Percentiles rank a stretch among this genome's conserved stretches.
These are phyloP conservation scores for Fonsecaea nubica DNA, from an alignment of 2,329 filamentous ascomycete genomes.

Conservation along the genomic window DNA sequence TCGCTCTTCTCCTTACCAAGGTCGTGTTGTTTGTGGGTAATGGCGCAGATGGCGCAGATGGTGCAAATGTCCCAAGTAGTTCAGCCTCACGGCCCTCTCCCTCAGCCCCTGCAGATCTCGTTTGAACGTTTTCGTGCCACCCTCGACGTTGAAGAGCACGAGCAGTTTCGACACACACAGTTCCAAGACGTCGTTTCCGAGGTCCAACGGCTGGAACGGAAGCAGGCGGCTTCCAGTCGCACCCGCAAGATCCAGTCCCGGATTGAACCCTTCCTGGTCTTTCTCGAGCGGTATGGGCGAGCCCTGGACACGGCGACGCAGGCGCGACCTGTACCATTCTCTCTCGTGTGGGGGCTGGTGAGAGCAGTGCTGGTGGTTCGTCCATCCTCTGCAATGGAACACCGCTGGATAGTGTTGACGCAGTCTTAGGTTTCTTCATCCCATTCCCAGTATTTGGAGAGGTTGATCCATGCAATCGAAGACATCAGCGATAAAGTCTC, in stretches of 20 bases:
- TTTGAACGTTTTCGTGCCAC: not conserved
- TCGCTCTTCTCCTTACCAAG: not conserved
- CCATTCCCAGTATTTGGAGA: slow-evolving; percentile 1
- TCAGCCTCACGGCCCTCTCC: not conserved
- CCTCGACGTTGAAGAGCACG: not conserved
- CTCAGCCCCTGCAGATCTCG: not conserved
- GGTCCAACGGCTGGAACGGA: not conserved
- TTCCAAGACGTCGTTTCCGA: not conserved
- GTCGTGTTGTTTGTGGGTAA: not conserved
- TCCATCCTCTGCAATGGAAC: not conserved
- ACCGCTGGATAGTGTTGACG: not conserved
- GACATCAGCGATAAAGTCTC: not conserved
- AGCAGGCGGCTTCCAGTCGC: not conserved
- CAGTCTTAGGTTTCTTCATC: not conserved
- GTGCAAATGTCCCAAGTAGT: not conserved
- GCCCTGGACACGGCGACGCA: not conserved
- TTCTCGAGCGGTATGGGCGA: not conserved
- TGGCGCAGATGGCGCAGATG: not conserved
- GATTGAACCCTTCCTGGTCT: not conserved
- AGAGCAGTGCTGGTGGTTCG: not conserved
- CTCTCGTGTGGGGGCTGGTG: not conserved
- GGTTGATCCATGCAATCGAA: not conserved
- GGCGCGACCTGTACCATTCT: not conserved
- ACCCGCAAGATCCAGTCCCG: not conserved
- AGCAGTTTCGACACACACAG: not conserved